These are phyloP conservation scores for Fusarium hostae DNA, from an alignment of 2,329 filamentous ascomycete species.

Conservation along the genomic window DNA sequence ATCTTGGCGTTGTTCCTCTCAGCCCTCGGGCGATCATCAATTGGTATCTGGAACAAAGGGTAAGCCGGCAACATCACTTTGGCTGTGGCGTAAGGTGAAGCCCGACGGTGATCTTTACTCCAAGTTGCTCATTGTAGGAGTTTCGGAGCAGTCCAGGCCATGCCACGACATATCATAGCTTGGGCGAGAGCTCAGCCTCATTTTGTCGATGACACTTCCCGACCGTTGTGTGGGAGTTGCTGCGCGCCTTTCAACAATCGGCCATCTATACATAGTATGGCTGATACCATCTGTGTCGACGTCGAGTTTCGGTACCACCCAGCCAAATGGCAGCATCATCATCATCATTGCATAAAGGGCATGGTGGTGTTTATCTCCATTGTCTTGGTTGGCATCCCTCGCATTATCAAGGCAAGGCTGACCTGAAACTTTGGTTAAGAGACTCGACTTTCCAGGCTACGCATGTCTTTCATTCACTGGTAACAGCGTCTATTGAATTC, in stretches of 20 bases:
- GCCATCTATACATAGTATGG: background rate
- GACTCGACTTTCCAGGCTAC: background rate
- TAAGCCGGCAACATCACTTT: background rate
- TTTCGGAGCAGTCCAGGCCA: conserved; percentile 20
- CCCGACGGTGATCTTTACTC: conserved; percentile 14
- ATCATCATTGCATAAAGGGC: background rate
- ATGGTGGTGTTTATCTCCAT: background rate
- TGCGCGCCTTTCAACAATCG: background rate
- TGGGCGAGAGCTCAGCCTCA: conserved; percentile 3
- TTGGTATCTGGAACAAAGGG: background rate
- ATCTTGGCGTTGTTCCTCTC: conserved; percentile 2
- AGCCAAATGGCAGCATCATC: background rate
- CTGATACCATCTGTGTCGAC: background rate
- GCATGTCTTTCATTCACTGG: background rate
- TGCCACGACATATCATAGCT: conserved; percentile 17
- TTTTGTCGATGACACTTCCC: conserved; percentile 3
- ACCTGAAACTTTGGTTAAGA: background rate
- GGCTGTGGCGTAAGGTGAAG: background rate
- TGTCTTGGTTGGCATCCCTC: background rate
- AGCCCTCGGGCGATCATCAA: background rate
- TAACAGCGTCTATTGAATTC: background rate
- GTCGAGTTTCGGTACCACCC: background rate
- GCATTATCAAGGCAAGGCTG: background rate
- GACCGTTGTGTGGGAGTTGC: background rate
- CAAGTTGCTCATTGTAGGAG: background rate